Evolutionary conservation across 176 grass and related monocot species (phyloP).

Genomic region (Zea mays): Zm-B73-REFERENCE-NAM-5.0 NC_050097.1:206430001-206430500

Average conservation of each 20-base stretch:
- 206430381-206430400: constrained; percentile 88
- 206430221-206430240: not conserved
- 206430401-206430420: constrained; percentile 79
- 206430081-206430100: constrained; percentile 5
- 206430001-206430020: not conserved
- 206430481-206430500: constrained; percentile 83
- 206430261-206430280: not conserved
- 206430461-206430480: constrained; percentile 78
- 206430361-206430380: constrained; percentile 83
- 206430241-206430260: not conserved
- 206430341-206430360: constrained; percentile 74
- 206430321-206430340: too few relatives aligned
- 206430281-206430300: not conserved
- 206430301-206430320: constrained; percentile 29
- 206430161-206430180: not conserved
- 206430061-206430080: not conserved
- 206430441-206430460: constrained; percentile 92
- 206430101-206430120: not conserved
- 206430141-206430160: not conserved
- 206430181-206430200: not conserved
- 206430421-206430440: constrained; percentile 74
- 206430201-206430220: constrained; percentile 9
- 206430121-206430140: not conserved
- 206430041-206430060: constrained; percentile 30
- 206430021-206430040: not conserved